A percentile compares a stretch with the other conserved stretches of the same genome.
Evolutionary conservation across 805 yeast species (phyloP).

Genomic region (Candida loeiensis): DNA sequence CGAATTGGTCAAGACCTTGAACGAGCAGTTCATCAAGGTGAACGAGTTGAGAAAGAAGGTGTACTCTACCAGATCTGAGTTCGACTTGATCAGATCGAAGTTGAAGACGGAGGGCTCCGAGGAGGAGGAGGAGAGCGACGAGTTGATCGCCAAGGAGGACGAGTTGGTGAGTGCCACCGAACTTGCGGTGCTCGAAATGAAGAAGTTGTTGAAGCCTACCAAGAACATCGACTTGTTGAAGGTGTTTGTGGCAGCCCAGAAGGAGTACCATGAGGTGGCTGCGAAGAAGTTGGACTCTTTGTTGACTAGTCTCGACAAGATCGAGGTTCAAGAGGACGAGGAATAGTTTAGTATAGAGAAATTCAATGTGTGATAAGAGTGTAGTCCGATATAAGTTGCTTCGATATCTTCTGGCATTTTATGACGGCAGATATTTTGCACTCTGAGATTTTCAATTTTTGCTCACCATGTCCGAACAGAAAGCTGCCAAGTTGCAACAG

Average conservation of each 20-base stretch:
- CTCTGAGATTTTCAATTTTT: too few species aligned
- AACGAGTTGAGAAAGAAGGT: conserved; percentile 62
- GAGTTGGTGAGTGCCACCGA: conserved; percentile 78
- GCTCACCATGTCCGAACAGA: conserved; percentile 18
- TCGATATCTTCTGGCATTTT: too few species aligned
- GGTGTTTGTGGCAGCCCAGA: conserved; percentile 65
- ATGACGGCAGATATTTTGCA: too few species aligned
- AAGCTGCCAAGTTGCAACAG: conserved; percentile 39
- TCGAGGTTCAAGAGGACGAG: conserved; percentile 31
- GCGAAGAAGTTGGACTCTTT: conserved; percentile 33
- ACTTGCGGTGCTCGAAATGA: conserved; percentile 76
- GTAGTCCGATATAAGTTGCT: too few species aligned
- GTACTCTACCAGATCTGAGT: conserved; percentile 63
- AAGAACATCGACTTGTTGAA: conserved; percentile 62
- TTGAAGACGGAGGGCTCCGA: conserved; percentile 36
- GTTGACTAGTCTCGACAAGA: conserved; percentile 29
- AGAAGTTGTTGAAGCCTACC: conserved; percentile 62
- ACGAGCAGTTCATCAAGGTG: conserved; percentile 59
- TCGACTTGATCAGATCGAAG: conserved; percentile 67
- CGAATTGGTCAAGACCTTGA: conserved; percentile 50
- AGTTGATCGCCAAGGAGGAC: conserved; percentile 61
- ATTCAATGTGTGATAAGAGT: too few species aligned
- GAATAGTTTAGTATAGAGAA: too few species aligned
- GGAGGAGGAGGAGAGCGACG: conserved; percentile 48
- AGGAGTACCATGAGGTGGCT: conserved; percentile 49